phyloP scores from a whole-genome alignment of 257 asterid species.

The Nicotiana sylvestris region DNA sequence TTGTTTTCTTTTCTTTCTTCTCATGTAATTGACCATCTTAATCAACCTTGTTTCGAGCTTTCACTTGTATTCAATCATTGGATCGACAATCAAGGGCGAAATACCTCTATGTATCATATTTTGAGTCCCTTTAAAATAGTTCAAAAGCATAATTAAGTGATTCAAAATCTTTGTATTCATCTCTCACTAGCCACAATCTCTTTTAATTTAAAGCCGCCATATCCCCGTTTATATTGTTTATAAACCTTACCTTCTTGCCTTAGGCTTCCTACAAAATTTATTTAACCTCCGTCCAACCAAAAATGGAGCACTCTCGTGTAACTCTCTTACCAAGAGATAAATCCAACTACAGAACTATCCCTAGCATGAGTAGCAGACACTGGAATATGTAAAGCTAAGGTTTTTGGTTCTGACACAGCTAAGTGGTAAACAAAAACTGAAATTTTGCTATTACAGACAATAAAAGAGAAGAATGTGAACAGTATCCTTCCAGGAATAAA shows the following conservation, averaged over 20 bases:
- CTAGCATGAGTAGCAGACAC: neutral
- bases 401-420: neutral
- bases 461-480: constrained; percentile 22
- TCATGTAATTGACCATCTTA: neutral
- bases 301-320: neutral
- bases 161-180: no score
- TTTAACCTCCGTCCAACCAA: neutral
- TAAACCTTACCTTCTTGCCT: neutral
- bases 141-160: no score
- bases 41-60: neutral
- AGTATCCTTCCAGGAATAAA: constrained; percentile 14
- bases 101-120: no score
- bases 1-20: neutral
- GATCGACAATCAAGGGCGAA: neutral
- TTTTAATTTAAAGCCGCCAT: neutral
- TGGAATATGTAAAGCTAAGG: neutral
- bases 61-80: neutral
- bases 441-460: constrained; percentile 4
- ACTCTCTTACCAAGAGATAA: neutral
- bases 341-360: neutral
- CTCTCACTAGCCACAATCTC: no score
- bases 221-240: neutral
- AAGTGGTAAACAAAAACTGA: constrained; percentile 4
- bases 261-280: neutral
- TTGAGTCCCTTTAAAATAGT: no score